Percentiles rank a stretch among this genome's conserved stretches.
These are phyloP conservation scores for Allium fistulosum DNA, from an alignment of 106 monocot species.

Conservation along the genomic window DNA sequence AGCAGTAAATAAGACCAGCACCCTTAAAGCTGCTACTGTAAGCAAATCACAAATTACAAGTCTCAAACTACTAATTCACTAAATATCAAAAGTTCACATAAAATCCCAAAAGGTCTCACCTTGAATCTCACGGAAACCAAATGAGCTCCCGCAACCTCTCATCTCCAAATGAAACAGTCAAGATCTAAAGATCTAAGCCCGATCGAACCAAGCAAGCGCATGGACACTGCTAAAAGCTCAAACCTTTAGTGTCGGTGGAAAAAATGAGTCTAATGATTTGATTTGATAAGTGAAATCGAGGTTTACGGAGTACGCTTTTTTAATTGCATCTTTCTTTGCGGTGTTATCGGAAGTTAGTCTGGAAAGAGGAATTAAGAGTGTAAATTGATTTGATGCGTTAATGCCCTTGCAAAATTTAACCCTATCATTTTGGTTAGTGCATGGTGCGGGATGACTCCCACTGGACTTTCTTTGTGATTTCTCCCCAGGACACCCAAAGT, in stretches of 20 bases:
- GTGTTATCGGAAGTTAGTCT: no score
- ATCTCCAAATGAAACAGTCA: neutral
- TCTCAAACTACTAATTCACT: neutral
- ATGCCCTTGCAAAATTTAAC: no score
- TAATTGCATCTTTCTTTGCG: no score
- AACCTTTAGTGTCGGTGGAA: neutral
- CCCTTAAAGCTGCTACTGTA: neutral
- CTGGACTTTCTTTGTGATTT: no score
- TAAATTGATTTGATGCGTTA: no score
- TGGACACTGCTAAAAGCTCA: neutral
- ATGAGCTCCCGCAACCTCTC: constrained; percentile 1
- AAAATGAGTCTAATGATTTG: no score
- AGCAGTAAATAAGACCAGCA: neutral
- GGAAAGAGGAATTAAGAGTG: no score
- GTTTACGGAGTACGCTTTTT: no score
- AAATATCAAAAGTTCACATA: neutral
- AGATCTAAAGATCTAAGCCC: constrained; percentile 2
- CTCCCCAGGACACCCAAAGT: no score
- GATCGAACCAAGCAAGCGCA: constrained; percentile 1
- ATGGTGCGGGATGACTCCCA: no score
- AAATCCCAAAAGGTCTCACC: neutral
- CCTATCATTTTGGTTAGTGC: no score
- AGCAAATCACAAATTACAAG: neutral
- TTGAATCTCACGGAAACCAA: constrained; percentile 1
- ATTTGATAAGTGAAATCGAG: neutral